Evolutionary conservation across 768 basidiomycete genomes (phyloP), one percentile per base, ranked within the genome.

Genomic region (Grammothele lineata): DNA sequence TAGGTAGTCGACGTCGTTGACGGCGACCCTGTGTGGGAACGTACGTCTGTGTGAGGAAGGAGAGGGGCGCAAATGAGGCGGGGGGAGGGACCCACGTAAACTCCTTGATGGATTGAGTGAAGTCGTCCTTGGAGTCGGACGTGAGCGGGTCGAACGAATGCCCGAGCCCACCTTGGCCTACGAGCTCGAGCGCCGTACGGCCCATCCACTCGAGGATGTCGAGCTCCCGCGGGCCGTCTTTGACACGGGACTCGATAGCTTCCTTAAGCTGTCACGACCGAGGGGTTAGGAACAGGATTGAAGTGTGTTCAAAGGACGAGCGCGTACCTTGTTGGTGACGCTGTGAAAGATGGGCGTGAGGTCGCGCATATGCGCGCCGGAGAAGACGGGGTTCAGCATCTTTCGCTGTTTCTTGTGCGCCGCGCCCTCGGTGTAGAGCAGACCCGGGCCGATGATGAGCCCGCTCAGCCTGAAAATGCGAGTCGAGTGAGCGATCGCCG

Each of bases 141-240:
- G 49, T 54, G 3, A 76, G 58, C 7, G 54, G 43, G 27, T 68
- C 65, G 43, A 69, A 68, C 2, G 66, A 64, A 40, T 60, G 61
- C 3, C 69, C 69, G 17, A 77, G 62, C 3, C 74, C 72, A n/a
- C 68, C 66, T 61, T 72, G 74, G 3, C 72, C 73, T 24, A 77
- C 67, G 18, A 76, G 41, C 43, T 58, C 59, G 12, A 60, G 55
- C 30, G 59, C 59, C 7, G 51, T 46, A 15, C 57, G 53, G 9
- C 45, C 41, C 50, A 56, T 54, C 57, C 57, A 59, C 12, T 48
- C 33, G 4, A 59, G 40, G n/a, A 56, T 43, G 37, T 59, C 50
- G 14, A 59, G 30, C 18, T 59, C 50, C 7, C 9, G 22, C 0
- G 45, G 18, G 17, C 14, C 38, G 11, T 30, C 33, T 8, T 15